phyloP scores from a whole-genome alignment of 805 yeast genomes.

The Groenewaldozyma tartarivorans region DNA sequence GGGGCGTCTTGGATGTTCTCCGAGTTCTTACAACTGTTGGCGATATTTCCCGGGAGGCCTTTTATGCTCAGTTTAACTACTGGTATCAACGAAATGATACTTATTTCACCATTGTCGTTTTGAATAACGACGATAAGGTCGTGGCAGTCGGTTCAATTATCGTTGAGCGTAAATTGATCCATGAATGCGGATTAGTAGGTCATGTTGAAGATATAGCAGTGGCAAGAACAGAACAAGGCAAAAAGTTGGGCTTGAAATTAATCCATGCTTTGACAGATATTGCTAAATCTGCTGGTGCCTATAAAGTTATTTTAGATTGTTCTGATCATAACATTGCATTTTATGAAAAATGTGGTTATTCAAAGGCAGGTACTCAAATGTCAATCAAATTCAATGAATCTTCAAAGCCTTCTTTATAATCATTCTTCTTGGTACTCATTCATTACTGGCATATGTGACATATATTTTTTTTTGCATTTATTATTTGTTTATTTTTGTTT shows the following conservation, averaged over 20 bases:
- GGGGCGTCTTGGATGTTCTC: slow-evolving; percentile 56
- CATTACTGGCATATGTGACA: no score
- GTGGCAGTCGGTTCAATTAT: slow-evolving; percentile 81
- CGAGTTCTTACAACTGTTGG: slow-evolving; percentile 79
- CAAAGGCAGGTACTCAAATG: slow-evolving; percentile 35
- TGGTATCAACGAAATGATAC: slow-evolving; percentile 47
- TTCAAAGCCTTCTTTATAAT: slow-evolving; percentile 13
- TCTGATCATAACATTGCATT: slow-evolving; percentile 72
- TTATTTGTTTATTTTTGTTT: no score
- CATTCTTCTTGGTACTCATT: no score
- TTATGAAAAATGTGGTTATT: slow-evolving; percentile 80
- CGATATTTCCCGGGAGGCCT: slow-evolving; percentile 42
- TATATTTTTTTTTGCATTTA: no score
- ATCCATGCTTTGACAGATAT: slow-evolving; percentile 51
- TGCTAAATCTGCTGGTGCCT: slow-evolving; percentile 59
- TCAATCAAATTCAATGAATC: slow-evolving; percentile 17
- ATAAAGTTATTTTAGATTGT: slow-evolving; percentile 86
- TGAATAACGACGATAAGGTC: slow-evolving; percentile 39
- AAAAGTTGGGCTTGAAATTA: slow-evolving; percentile 61
- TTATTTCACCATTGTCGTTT: slow-evolving; percentile 65
- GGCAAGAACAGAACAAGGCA: slow-evolving; percentile 65
- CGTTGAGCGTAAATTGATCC: slow-evolving; percentile 73
- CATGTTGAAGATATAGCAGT: slow-evolving; percentile 95
- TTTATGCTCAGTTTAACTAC: slow-evolving; percentile 40
- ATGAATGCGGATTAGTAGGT: slow-evolving; percentile 76